Conservation (phyloP, 2,329 filamentous ascomycete species). For the Talaromyces funiculosus region DNA sequence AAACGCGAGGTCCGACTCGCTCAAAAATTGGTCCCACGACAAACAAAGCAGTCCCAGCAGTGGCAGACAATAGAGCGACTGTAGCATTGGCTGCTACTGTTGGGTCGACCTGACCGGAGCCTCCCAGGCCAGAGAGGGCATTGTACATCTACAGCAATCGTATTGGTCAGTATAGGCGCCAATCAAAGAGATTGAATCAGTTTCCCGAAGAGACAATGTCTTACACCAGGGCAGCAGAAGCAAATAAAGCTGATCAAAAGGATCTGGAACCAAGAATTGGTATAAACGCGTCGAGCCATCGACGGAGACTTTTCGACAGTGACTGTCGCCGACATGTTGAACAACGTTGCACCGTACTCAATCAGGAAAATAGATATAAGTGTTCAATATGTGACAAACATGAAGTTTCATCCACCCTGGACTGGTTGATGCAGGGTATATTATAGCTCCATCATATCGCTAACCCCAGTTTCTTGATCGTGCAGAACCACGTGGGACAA, state of each 20-base stretch:
- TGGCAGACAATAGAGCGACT: conserved; percentile 41
- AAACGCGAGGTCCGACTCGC: conserved; percentile 39
- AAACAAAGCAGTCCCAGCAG: conserved; percentile 41
- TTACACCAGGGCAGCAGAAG: conserved; percentile 44
- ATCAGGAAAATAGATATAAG: neutral
- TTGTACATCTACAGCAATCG: conserved; percentile 42
- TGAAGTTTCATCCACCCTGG: neutral
- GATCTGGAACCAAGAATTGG: conserved; percentile 46
- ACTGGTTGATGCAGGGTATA: conserved; percentile 4
- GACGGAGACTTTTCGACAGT: conserved; percentile 13
- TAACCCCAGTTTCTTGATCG: conserved; percentile 4
- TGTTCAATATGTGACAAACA: neutral
- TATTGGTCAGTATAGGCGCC: neutral
- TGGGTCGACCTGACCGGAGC: conserved; percentile 43
- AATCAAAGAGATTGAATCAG: neutral
- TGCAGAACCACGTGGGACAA: neutral
- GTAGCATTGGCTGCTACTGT: conserved; percentile 45
- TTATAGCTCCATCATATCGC: conserved; percentile 5
- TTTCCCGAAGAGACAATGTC: conserved; percentile 17
- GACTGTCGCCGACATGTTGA: conserved; percentile 19
- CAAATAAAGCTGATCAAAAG: conserved; percentile 46
- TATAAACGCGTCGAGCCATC: conserved; percentile 27
- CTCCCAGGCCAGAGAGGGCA: conserved; percentile 42
- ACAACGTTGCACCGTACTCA: conserved; percentile 4
- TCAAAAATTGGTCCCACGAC: conserved; percentile 43